Base-by-base conservation (phyloP, 2,329 filamentous ascomycete species). In the Xylaria sp. region DNA sequence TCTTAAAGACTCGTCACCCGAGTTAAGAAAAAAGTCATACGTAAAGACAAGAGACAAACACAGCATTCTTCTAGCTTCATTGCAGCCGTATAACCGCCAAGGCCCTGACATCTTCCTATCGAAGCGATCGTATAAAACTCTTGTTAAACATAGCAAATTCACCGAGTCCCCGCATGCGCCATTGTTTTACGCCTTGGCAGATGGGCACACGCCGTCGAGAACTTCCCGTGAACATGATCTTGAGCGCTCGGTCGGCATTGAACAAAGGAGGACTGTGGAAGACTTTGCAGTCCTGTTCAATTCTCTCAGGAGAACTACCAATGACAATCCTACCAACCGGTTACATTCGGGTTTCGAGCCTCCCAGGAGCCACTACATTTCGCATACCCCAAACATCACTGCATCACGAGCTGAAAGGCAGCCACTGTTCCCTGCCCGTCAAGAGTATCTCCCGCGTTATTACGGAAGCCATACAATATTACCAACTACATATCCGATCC, bases 1-100 rank as follows among this genome's bases (percentile, higher is more conserved):
- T 7, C 62, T 69, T 7, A n/a, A 25, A 2, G 20, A 58, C 17
- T 1, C 17, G 6, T 44, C 54, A 15, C 1, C 15, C 11, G 9
- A 42, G 25, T 17, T 69, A 36, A 51, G 29, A 15, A 69, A 69
- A 55, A 60, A 53, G 17, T 69, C 62, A 7, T 68, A 67, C 39
- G 50, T 69, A 6, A 64, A 66, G 25, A 63, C 44, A 22, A 49
- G 27, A 13, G 7, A 61, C 5, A 57, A 4, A 17, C 39, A 20
- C 10, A 58, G n/a, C 31, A 38, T 68, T 27, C 38, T 22, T 2
- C 33, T 65, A 13, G 27, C 61, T 11, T 67, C 65, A 4, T 17
- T 68, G 7, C n/a, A 27, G 22, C 62, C 61, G 1, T 60, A 65
- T 27, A 31, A 63, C 20, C 57, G 60, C 17, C 33, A 17, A 5